These are phyloP conservation scores for Solanum lignicaule DNA, from an alignment of 257 asterid species.

Conservation along the genomic window DNA sequence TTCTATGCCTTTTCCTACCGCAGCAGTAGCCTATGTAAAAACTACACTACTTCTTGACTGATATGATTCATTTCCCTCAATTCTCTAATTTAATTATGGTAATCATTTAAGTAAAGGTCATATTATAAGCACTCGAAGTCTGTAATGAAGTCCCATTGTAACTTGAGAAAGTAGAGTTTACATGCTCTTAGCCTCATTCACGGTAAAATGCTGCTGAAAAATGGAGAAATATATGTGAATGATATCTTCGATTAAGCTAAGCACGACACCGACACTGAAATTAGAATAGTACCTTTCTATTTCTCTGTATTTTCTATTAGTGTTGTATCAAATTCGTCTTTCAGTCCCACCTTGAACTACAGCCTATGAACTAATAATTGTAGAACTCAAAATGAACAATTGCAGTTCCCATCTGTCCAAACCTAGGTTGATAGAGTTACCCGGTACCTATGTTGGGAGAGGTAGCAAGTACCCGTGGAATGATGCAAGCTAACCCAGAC, in stretches of 20 bases:
- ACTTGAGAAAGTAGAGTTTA: not conserved
- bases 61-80: not conserved
- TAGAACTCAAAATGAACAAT: not conserved
- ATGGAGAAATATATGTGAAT: not conserved
- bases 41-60: not conserved
- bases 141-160: not conserved
- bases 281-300: not conserved
- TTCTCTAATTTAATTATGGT: not conserved
- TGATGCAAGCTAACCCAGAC: not conserved
- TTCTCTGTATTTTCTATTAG: not conserved
- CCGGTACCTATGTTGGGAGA: not conserved
- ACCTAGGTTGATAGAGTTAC: not conserved
- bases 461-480: not conserved
- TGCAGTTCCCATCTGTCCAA: not conserved
- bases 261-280: not conserved
- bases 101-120: not conserved
- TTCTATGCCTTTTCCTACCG: not conserved
- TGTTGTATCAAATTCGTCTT: not conserved
- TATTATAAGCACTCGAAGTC: not conserved
- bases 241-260: not conserved
- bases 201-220: not conserved
- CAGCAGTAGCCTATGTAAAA: not conserved
- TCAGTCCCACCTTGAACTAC: not conserved
- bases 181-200: not conserved
- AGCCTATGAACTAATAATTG: not conserved